Conservation (phyloP, 164 flowering plant genomes). For the Amborella trichopoda region DNA sequence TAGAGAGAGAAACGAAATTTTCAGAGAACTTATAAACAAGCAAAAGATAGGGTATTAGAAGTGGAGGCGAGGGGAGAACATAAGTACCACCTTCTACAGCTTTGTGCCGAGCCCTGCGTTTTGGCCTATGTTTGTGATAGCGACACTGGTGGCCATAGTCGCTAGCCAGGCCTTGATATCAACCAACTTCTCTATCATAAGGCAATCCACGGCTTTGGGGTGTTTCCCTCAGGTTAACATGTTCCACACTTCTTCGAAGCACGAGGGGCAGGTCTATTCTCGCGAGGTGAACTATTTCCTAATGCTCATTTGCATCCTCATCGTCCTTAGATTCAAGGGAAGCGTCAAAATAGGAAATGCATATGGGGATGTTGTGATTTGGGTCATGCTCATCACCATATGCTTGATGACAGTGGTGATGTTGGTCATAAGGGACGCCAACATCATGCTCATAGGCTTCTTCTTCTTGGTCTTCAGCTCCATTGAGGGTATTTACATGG, state of each 20-base stretch:
- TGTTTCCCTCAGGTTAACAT: conserved; percentile 24
- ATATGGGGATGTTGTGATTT: conserved; percentile 14
- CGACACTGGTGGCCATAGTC: conserved; percentile 18
- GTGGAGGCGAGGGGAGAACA: too few relatives aligned
- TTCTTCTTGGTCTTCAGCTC: conserved; percentile 9
- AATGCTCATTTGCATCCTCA: conserved; percentile 12
- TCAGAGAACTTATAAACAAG: too few relatives aligned
- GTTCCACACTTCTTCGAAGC: conserved; percentile 13
- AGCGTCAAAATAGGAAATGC: conserved; percentile 16
- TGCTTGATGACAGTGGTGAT: conserved; percentile 11
- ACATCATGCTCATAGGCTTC: conserved; percentile 4
- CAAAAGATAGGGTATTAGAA: too few relatives aligned
- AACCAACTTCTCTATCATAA: conserved; percentile 17
- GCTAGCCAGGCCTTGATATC: conserved; percentile 20
- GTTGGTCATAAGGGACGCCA: conserved; percentile 17
- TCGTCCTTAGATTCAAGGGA: conserved; percentile 15
- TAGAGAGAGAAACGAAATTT: too few relatives aligned
- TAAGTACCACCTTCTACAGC: conserved; percentile 13
- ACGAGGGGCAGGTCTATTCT: conserved; percentile 16
- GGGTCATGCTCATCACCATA: conserved; percentile 21
- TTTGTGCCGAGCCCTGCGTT: conserved; percentile 11
- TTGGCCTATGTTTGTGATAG: conserved; percentile 19
- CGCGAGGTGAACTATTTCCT: conserved; percentile 20
- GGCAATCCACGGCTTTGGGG: conserved; percentile 14
- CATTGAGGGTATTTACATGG: conserved; percentile 16